These are phyloP conservation scores for Suhomyces choctaworum DNA, from an alignment of 1,139 yeast genomes.

Conservation along the genomic window DNA sequence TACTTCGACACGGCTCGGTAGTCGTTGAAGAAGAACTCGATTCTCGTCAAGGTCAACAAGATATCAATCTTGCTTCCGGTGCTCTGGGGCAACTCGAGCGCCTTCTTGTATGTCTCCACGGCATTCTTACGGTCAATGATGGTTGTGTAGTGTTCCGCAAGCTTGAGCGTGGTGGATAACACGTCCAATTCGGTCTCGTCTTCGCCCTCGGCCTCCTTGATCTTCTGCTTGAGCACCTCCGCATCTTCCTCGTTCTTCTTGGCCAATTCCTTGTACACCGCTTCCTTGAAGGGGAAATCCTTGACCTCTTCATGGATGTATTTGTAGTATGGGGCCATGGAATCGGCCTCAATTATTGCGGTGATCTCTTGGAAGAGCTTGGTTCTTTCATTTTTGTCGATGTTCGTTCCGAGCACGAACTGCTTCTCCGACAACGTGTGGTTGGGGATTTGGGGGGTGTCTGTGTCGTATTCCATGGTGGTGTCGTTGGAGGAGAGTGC, in stretches of 20 bases:
- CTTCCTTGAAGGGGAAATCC: conserved; percentile 58
- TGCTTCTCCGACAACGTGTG: conserved; percentile 76
- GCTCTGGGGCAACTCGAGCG: conserved; percentile 77
- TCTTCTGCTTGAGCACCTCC: conserved; percentile 56
- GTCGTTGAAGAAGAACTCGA: conserved; percentile 87
- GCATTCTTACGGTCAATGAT: conserved; percentile 83
- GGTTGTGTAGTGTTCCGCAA: conserved; percentile 85
- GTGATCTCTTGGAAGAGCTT: conserved; percentile 50
- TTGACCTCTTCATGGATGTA: conserved; percentile 57
- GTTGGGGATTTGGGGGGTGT: conserved; percentile 71
- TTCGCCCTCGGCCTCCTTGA: conserved; percentile 76
- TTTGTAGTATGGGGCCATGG: conserved; percentile 84
- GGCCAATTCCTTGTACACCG: conserved; percentile 51
- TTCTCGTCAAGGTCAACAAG: conserved; percentile 73
- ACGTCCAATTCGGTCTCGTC: conserved; percentile 90
- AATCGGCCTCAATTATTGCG: conserved; percentile 54
- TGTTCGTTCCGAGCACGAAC: conserved; percentile 52
- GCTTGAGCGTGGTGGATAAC: conserved; percentile 70
- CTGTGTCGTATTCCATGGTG: conserved; percentile 44
- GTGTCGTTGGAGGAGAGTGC: background rate
- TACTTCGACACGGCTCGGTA: conserved; percentile 67
- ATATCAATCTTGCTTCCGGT: conserved; percentile 91
- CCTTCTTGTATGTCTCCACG: conserved; percentile 67
- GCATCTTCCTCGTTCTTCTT: conserved; percentile 57
- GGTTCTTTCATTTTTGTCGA: conserved; percentile 21